A percentile compares a stretch with the other conserved stretches of the same genome.
phyloP scores from a whole-genome alignment of 2,329 filamentous ascomycete species.

The Alternaria ventricosa region DNA sequence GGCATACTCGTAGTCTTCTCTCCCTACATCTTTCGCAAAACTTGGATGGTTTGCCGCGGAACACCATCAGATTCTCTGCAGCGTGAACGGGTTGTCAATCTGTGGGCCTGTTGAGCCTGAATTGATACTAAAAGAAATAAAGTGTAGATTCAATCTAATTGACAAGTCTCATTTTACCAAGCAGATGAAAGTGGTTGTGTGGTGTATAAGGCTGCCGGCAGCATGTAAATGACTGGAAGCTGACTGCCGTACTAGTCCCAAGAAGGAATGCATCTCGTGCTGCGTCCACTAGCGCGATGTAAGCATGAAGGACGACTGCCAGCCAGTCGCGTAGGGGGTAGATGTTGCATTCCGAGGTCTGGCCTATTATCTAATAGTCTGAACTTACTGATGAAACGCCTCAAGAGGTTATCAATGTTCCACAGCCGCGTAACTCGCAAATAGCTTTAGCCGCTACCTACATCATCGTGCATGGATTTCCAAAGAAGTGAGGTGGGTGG shows the following conservation, averaged over 20 bases:
- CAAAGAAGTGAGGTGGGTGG: background rate
- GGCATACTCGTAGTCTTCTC: slow-evolving; percentile 18
- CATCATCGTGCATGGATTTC: background rate
- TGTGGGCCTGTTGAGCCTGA: background rate
- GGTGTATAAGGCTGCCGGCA: background rate
- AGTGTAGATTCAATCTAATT: background rate
- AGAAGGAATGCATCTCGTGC: slow-evolving; percentile 6
- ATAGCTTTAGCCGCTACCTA: background rate
- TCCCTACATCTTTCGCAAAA: slow-evolving; percentile 27
- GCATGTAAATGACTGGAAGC: background rate
- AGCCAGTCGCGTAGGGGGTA: background rate
- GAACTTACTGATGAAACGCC: background rate
- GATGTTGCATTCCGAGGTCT: background rate
- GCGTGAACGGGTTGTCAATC: background rate
- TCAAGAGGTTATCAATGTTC: background rate
- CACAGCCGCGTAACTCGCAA: background rate
- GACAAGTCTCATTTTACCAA: background rate
- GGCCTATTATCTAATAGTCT: background rate
- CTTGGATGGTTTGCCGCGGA: slow-evolving; percentile 28
- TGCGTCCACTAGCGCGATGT: background rate
- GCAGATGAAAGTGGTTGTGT: background rate
- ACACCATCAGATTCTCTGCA: slow-evolving; percentile 10
- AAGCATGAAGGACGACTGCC: background rate
- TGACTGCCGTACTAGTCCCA: background rate
- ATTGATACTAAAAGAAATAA: background rate